Evolutionary conservation across 1,284 basidiomycete genomes (phyloP).

Genomic region (Papiliotrema laurentii): DNA sequence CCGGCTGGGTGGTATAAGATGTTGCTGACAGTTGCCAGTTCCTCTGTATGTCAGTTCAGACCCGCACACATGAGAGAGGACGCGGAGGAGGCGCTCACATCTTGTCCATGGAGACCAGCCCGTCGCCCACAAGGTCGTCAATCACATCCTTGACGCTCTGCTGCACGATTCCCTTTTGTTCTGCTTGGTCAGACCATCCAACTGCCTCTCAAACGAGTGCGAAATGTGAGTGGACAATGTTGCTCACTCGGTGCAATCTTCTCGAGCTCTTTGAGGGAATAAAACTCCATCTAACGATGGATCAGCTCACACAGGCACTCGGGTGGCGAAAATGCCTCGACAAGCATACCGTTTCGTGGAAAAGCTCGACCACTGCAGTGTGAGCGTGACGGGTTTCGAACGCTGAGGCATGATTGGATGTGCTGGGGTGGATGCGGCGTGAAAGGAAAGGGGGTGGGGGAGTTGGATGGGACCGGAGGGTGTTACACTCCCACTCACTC

Average conservation of each 20-base stretch:
- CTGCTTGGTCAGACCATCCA: slow-evolving; percentile 36
- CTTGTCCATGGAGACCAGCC: slow-evolving; percentile 75
- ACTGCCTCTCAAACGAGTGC: background rate
- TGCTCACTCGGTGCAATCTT: slow-evolving; percentile 54
- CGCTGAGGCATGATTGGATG: background rate
- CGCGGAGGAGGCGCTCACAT: slow-evolving; percentile 50
- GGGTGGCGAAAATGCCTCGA: background rate
- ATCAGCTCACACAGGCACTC: background rate
- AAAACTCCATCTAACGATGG: slow-evolving; percentile 70
- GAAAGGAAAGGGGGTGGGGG: background rate
- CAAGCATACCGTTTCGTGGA: slow-evolving; percentile 70
- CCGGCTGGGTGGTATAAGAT: background rate
- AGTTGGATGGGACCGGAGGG: background rate
- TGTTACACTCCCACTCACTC: slow-evolving; percentile 32
- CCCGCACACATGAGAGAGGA: background rate
- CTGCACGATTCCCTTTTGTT: slow-evolving; percentile 81
- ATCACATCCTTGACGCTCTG: slow-evolving; percentile 84
- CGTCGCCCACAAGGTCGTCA: slow-evolving; percentile 76
- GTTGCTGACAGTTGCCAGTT: slow-evolving; percentile 74
- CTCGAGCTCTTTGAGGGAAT: slow-evolving; percentile 78
- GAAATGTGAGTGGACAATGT: background rate
- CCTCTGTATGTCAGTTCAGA: slow-evolving; percentile 50
- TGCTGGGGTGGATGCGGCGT: background rate
- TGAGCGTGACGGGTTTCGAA: background rate
- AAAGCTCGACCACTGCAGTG: slow-evolving; percentile 67